These are phyloP conservation scores for Candida pseudoglaebosa DNA, from an alignment of 805 yeast species.

Conservation along the genomic window DNA sequence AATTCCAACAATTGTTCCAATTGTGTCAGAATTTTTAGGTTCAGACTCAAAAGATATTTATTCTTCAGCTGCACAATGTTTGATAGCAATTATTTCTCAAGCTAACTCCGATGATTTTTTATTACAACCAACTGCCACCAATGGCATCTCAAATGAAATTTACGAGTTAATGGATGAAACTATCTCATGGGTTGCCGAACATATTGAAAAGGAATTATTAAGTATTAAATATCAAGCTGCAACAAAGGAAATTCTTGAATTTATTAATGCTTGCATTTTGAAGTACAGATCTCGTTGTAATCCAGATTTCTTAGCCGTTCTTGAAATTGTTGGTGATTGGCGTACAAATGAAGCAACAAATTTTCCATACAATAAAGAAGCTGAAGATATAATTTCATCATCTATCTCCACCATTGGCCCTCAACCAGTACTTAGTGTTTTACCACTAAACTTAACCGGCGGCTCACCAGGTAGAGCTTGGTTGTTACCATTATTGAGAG, in stretches of 20 bases:
- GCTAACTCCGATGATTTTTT: slow-evolving; percentile 59
- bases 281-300: slow-evolving; percentile 62
- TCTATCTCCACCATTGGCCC: slow-evolving; percentile 85
- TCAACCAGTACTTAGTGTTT: slow-evolving; percentile 62
- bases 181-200: slow-evolving; percentile 48
- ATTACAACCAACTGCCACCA: slow-evolving; percentile 43
- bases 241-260: slow-evolving; percentile 68
- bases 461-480: slow-evolving; percentile 86
- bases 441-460: slow-evolving; percentile 77
- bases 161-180: slow-evolving; percentile 56
- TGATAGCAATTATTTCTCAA: slow-evolving; percentile 71
- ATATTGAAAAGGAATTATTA: slow-evolving; percentile 53
- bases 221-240: slow-evolving; percentile 74
- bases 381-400: slow-evolving; percentile 76
- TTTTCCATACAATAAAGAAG: slow-evolving; percentile 65
- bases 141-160: slow-evolving; percentile 42
- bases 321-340: slow-evolving; percentile 79
- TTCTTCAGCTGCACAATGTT: slow-evolving; percentile 79
- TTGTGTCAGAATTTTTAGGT: slow-evolving; percentile 60
- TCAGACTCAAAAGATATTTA: slow-evolving; percentile 64
- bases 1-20: slow-evolving; percentile 45
- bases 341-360: slow-evolving; percentile 71
- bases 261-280: slow-evolving; percentile 57
- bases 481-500: slow-evolving; percentile 88
- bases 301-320: slow-evolving; percentile 64